phyloP scores from a whole-genome alignment of 805 yeast genomes.

The Starmera dryadoides region DNA sequence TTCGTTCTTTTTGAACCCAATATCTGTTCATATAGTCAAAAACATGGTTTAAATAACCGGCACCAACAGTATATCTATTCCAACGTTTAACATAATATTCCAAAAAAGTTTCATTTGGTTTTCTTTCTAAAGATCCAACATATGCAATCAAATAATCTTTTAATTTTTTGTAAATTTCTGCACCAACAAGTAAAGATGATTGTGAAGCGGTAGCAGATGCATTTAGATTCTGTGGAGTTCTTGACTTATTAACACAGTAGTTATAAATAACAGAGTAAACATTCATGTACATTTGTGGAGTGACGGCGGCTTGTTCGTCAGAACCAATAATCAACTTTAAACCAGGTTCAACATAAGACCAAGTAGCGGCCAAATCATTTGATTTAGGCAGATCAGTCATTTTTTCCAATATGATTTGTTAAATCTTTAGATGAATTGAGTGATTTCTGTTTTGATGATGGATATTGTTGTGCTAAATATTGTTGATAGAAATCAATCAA shows the following conservation, averaged over 20 bases:
- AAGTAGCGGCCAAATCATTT: slow-evolving; percentile 60
- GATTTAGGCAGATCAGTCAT: slow-evolving; percentile 39
- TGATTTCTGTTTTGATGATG: too few relatives aligned
- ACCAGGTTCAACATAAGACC: slow-evolving; percentile 76
- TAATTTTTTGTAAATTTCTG: slow-evolving; percentile 75
- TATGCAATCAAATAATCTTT: slow-evolving; percentile 59
- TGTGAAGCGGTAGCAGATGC: slow-evolving; percentile 21
- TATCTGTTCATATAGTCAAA: slow-evolving; percentile 94
- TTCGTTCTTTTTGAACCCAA: slow-evolving; percentile 95
- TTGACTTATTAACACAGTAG: slow-evolving; percentile 78
- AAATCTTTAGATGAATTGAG: too few relatives aligned
- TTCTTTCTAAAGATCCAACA: slow-evolving; percentile 41
- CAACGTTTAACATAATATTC: slow-evolving; percentile 83
- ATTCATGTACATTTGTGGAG: slow-evolving; percentile 73
- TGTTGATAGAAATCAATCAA: too few relatives aligned
- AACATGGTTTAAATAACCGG: slow-evolving; percentile 85
- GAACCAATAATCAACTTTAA: slow-evolving; percentile 57
- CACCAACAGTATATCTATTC: slow-evolving; percentile 86
- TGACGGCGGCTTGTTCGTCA: slow-evolving; percentile 54
- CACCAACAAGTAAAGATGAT: slow-evolving; percentile 62
- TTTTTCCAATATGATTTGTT: too few relatives aligned
- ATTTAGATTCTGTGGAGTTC: slow-evolving; percentile 33
- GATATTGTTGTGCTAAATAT: too few relatives aligned
- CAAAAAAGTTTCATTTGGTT: slow-evolving; percentile 59
- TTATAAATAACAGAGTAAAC: slow-evolving; percentile 90